Base-by-base conservation (phyloP, 2,329 filamentous ascomycete species). In the Erysiphe pulchra region DNA sequence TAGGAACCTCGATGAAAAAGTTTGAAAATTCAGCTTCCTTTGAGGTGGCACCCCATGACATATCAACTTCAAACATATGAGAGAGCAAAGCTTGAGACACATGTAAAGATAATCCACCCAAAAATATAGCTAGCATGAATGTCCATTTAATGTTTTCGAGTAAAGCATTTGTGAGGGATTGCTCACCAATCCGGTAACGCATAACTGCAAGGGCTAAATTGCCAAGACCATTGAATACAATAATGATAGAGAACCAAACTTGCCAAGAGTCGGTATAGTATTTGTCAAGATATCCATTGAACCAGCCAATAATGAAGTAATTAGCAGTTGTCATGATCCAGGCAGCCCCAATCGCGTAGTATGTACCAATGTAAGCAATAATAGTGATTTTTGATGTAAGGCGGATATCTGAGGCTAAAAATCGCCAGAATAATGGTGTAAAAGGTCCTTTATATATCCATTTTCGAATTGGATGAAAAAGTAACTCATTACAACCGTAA, bases 41-140 rank as follows among this genome's bases (percentile, higher is more conserved):
- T 37, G 76, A 71, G 0, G 84, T 92, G 1, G 82, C 75, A 44
- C 82, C 82, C 83, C 83, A 90, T 2, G 72, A 73, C 77, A 90
- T 87, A 61, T 90, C 71, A 57, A 87, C 75, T 62, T 81, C 75
- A 58, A 90, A 81, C 72, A 90, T 82, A 64, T 92, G 84, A 4
- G 75, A 70, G 41, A 90, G 62, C 32, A 92, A 65, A 1, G 83
- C 83, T 59, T 86, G 78, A 30, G 74, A 81, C 43, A 92, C 72
- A 62, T 92, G 82, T 33, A 92, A 69, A 1, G 76, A 81, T 44
- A 90, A 67, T 36, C 83, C 83, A 45, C 83, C 83, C 16, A 92
- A 67, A 67, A 90, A 92, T 59, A 90, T 77, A 49, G 77, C 77
- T 42, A 87, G 66, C 61, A 80, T 66, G 46, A 78, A 61, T 10